phyloP scores from a whole-genome alignment of 2,329 filamentous ascomycete genomes.

The Diaporthe sp. region DNA sequence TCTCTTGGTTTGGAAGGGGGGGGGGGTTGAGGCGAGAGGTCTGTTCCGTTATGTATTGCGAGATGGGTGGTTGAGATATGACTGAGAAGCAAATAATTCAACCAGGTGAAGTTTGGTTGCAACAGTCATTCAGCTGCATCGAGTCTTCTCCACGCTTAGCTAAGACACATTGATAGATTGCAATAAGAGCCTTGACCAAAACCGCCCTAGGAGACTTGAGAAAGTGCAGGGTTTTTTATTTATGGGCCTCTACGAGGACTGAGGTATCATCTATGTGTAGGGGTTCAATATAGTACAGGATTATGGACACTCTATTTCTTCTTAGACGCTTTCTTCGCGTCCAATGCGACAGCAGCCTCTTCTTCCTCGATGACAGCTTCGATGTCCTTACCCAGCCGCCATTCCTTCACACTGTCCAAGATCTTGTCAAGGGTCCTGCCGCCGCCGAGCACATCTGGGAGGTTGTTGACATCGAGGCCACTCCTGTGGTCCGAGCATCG shows the following conservation, averaged over 20 bases:
- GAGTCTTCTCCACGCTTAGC: neutral
- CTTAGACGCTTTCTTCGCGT: slow-evolving; percentile 42
- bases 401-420: slow-evolving; percentile 83
- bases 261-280: slow-evolving; percentile 31
- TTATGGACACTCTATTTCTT: slow-evolving; percentile 41
- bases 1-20: neutral
- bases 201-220: neutral
- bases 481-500: slow-evolving; percentile 91
- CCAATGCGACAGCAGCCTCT: slow-evolving; percentile 59
- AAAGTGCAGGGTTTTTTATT: neutral
- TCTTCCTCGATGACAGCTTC: slow-evolving; percentile 77
- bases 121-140: neutral
- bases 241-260: neutral
- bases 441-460: slow-evolving; percentile 85
- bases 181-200: neutral
- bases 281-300: slow-evolving; percentile 5
- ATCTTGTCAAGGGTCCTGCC: slow-evolving; percentile 78
- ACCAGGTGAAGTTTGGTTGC: neutral
- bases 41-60: neutral
- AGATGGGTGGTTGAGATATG: neutral
- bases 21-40: neutral
- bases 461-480: slow-evolving; percentile 82
- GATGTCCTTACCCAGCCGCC: slow-evolving; percentile 83
- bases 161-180: neutral
- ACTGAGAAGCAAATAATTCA: neutral